phyloP scores from a whole-genome alignment of 106 monocot species.

The Dendrobium catenatum region DNA sequence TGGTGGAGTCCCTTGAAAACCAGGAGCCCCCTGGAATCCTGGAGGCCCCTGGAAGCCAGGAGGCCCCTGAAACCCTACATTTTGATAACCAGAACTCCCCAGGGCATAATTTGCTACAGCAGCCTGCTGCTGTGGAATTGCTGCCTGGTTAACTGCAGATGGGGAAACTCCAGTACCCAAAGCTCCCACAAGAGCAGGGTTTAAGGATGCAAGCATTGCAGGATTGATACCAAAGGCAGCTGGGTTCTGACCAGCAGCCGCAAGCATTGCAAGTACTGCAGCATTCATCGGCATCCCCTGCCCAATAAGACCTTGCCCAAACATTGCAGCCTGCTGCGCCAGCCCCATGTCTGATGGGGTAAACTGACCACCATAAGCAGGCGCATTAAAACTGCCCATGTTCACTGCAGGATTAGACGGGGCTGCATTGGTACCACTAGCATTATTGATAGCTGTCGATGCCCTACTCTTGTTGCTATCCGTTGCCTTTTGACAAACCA shows the following conservation, averaged over 20 bases:
- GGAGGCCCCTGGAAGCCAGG: slow-evolving; percentile 63
- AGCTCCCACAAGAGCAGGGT: slow-evolving; percentile 73
- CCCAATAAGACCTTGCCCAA: slow-evolving; percentile 25
- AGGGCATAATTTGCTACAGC: slow-evolving; percentile 19
- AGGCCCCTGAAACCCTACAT: slow-evolving; percentile 40
- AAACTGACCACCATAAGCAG: slow-evolving; percentile 15
- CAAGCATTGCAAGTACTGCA: slow-evolving; percentile 59
- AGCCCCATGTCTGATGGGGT: slow-evolving; percentile 6
- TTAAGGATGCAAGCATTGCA: slow-evolving; percentile 62
- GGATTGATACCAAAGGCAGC: slow-evolving; percentile 55
- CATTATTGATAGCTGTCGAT: not conserved
- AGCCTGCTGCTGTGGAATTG: slow-evolving; percentile 19
- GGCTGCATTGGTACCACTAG: not conserved
- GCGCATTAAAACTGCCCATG: slow-evolving; percentile 15
- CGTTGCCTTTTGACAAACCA: slow-evolving; percentile 66
- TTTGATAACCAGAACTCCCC: slow-evolving; percentile 48
- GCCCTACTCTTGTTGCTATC: slow-evolving; percentile 43
- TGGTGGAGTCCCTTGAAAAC: slow-evolving; percentile 27
- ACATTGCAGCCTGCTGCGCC: slow-evolving; percentile 19
- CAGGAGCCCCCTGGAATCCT: not conserved
- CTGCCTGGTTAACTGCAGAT: slow-evolving; percentile 10
- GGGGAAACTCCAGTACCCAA: slow-evolving; percentile 28
- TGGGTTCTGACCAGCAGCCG: slow-evolving; percentile 65
- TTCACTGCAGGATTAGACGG: slow-evolving; percentile 4
- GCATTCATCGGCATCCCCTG: slow-evolving; percentile 58